Percentiles rank a stretch among this genome's conserved stretches.
These are phyloP conservation scores for Phaeotremella skinneri DNA, from an alignment of 768 basidiomycete species.

Conservation along the genomic window DNA sequence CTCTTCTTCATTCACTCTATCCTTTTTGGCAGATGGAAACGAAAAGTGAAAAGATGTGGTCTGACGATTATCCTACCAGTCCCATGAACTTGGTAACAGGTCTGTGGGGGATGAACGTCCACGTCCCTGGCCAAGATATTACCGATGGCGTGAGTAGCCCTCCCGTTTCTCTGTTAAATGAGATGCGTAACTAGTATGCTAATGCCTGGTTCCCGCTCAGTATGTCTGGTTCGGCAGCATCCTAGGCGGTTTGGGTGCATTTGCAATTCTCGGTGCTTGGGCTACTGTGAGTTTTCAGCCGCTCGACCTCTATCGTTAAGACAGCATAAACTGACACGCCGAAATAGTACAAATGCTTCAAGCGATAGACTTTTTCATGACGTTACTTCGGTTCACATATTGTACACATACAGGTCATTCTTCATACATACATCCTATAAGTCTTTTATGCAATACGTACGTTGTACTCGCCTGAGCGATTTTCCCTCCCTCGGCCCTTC, in stretches of 20 bases:
- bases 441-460: not conserved
- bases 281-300: constrained; percentile 39
- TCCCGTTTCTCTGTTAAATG: constrained; percentile 18
- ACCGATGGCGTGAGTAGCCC: constrained; percentile 39
- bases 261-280: constrained; percentile 68
- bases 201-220: no score
- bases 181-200: no score
- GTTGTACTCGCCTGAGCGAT: no score
- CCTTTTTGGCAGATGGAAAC: no score
- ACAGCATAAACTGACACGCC: not conserved
- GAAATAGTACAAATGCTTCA: constrained; percentile 1
- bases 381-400: no score
- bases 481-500: no score
- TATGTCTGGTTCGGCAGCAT: constrained; percentile 87
- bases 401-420: not conserved
- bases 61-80: constrained; percentile 18
- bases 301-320: not conserved
- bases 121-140: constrained; percentile 68
- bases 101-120: constrained; percentile 98
- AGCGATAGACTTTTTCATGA: no score
- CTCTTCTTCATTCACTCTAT: no score
- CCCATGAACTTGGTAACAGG: constrained; percentile 82
- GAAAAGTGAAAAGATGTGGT: not conserved
- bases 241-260: constrained; percentile 71
- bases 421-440: not conserved